phyloP scores from a whole-genome alignment of 2,329 filamentous ascomycete species.

The Colletotrichum aenigma region DNA sequence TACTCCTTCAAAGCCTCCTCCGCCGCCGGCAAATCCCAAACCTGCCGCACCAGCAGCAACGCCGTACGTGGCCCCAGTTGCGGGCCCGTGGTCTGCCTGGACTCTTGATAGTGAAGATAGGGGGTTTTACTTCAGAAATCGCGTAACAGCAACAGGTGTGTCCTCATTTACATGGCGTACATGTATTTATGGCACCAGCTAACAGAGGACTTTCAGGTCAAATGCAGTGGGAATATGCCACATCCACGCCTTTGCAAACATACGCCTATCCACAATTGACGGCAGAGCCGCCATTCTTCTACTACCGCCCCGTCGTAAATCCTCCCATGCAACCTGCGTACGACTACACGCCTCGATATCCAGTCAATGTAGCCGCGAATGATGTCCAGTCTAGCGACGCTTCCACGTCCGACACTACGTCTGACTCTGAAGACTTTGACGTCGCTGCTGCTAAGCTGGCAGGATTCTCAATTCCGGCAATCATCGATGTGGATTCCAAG shows the following conservation, averaged over 20 bases:
- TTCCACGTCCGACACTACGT: neutral
- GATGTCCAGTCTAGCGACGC: neutral
- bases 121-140: slow-evolving; percentile 2
- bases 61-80: neutral
- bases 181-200: neutral
- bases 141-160: neutral
- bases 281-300: neutral
- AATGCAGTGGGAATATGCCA: neutral
- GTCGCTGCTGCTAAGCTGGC: neutral
- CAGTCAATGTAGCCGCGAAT: neutral
- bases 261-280: neutral
- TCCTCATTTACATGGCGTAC: too few species aligned
- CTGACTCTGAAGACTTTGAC: neutral
- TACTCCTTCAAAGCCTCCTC: neutral
- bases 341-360: neutral
- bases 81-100: neutral
- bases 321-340: neutral
- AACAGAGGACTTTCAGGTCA: neutral
- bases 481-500: slow-evolving; percentile 5
- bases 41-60: too few species aligned
- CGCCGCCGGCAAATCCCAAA: fast-evolving
- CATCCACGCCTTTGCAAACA: neutral
- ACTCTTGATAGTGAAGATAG: neutral
- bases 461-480: neutral
- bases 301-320: neutral